Evolutionary conservation across 805 yeast genomes (phyloP), one percentile per base, ranked within the genome.

Genomic region (Candida nemodendra): DNA sequence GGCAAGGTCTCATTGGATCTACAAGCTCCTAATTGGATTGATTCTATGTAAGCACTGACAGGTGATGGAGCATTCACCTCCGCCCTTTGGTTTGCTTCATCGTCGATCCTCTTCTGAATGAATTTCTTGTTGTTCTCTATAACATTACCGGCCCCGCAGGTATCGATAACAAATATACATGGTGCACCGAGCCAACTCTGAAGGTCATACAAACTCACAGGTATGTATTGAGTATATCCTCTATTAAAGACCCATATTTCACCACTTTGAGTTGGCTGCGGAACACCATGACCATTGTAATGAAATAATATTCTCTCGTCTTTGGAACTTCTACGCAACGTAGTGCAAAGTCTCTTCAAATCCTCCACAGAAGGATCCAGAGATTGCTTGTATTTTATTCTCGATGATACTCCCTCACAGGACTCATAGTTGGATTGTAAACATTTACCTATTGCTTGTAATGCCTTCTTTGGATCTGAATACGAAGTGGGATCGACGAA

Each of bases 141-240:
- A 35, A 93, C 89, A 61, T 89, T 84, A 1, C 97, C 99, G 1
- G 99, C 97, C 42, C 86, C 84, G 52, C 83, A 86, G 59, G 98
- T 89, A 64, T 93, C 99, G 61, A 84, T 89, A 30, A 91, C 96
- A 62, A 84, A 90, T 14, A 93, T 84, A 37, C 95, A 91, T 0
- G 99, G 99, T 1, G 97, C 97, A 8, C 99, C 99, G 9, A 93
- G 68, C 99, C 99, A 93, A 4, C 95, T 82, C 54, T 93, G 99
- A 32, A 93, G 68, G 55, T 93, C 99, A 61, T 86, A 89, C n/a
- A 93, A 65, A 8, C 96, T 86, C 2, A 93, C 93, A 1, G 99
- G 99, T 41, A 93, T 93, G 59, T 93, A 93, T 64, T 93, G 99
- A 1, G 99, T 93, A 59, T 90, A 93, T 1, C 96, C 96, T 49